These are phyloP conservation scores for Acanthamoeba lugdunensis DNA, from an alignment of 208 protist genomes.

Conservation along the genomic window DNA sequence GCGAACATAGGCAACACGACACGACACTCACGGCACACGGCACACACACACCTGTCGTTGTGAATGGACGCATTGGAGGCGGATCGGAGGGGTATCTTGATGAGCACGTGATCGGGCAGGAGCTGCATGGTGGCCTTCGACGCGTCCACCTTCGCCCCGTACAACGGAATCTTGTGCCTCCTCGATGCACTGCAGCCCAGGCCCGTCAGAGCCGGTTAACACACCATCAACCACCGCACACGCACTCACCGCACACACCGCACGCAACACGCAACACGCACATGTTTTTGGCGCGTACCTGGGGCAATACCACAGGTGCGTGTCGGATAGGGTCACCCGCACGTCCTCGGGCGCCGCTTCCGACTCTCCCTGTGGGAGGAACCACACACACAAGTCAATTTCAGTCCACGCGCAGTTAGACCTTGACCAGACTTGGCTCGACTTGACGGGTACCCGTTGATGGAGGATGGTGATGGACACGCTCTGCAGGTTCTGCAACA, in stretches of 20 bases:
- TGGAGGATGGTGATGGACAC: background rate
- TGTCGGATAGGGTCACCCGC: background rate
- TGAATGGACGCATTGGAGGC: background rate
- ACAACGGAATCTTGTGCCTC: background rate
- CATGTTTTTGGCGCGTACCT: background rate
- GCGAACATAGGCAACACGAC: too few species aligned
- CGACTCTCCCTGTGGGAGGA: background rate
- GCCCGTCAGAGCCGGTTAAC: background rate
- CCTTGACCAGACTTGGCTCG: too few species aligned
- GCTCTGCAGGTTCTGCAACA: constrained; percentile 39
- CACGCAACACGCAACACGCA: too few species aligned
- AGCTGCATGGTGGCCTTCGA: background rate
- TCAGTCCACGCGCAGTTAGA: background rate
- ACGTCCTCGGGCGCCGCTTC: background rate
- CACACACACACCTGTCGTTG: background rate
- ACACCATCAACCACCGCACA: background rate
- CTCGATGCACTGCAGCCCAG: background rate
- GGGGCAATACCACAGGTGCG: background rate
- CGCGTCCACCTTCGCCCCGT: background rate
- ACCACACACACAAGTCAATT: background rate
- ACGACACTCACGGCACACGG: too few species aligned
- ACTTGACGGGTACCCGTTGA: background rate
- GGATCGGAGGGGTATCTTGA: background rate
- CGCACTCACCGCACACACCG: background rate
- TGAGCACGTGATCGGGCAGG: background rate